A percentile compares a stretch with the other conserved stretches of the same genome.
Evolutionary conservation across 441 rosid species (phyloP).

Genomic region (Breynia disticha): DNA sequence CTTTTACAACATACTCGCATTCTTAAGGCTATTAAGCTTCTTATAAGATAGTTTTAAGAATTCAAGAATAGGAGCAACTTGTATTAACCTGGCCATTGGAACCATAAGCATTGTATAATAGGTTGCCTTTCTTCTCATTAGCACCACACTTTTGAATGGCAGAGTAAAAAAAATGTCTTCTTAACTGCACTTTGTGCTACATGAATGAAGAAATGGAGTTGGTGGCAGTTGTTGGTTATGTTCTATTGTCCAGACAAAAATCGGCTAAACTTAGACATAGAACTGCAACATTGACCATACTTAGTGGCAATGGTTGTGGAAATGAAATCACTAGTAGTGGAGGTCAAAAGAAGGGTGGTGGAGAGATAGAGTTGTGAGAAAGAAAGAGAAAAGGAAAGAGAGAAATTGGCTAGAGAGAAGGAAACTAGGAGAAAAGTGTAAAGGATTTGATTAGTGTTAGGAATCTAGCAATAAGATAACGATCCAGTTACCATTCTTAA

Average conservation of each 20-base stretch:
- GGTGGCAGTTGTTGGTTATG: neutral
- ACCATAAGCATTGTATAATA: constrained; percentile 71
- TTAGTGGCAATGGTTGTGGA: too few relatives aligned
- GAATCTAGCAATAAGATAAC: too few relatives aligned
- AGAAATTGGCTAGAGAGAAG: too few relatives aligned
- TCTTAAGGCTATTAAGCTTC: neutral
- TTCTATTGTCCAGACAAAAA: neutral
- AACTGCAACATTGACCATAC: constrained; percentile 1
- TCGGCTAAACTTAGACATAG: constrained; percentile 1
- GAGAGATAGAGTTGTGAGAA: too few relatives aligned
- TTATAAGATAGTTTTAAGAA: too few relatives aligned
- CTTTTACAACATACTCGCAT: too few relatives aligned
- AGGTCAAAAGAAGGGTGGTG: too few relatives aligned
- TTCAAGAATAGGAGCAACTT: constrained; percentile 2
- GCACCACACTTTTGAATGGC: constrained; percentile 91
- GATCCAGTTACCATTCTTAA: too few relatives aligned
- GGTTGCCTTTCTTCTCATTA: constrained; percentile 67
- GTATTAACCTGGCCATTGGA: constrained; percentile 69
- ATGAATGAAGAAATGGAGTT: constrained; percentile 9
- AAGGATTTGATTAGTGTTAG: too few relatives aligned
- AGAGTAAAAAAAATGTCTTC: constrained; percentile 66
- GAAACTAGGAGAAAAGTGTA: too few relatives aligned
- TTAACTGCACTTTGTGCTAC: constrained; percentile 69
- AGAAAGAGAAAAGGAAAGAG: too few relatives aligned
- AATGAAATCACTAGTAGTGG: too few relatives aligned